A percentile compares a stretch with the other conserved stretches of the same genome.
Evolutionary conservation across 2,329 filamentous ascomycete genomes (phyloP).

Genomic region (Teratosphaeria zuluensis): DNA sequence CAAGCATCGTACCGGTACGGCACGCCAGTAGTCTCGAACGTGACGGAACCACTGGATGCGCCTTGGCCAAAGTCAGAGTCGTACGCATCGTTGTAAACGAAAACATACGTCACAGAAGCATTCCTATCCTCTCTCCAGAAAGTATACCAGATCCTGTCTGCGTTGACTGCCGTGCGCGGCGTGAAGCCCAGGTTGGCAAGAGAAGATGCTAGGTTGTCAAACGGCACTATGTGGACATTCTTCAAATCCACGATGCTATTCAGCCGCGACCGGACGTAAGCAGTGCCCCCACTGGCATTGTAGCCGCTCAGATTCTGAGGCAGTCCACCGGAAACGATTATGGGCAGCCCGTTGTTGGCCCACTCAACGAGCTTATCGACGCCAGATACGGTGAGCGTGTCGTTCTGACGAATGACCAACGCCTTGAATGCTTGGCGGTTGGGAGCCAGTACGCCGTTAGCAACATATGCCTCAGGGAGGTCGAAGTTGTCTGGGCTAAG

Average conservation of each 20-base stretch:
- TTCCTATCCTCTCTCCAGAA: slow-evolving; percentile 26
- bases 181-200: slow-evolving; percentile 24
- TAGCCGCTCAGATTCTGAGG: slow-evolving; percentile 10
- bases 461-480: slow-evolving; percentile 30
- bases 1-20: slow-evolving; percentile 35
- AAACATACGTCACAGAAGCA: neutral
- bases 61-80: slow-evolving; percentile 1
- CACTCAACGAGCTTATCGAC: slow-evolving; percentile 27
- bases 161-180: slow-evolving; percentile 22
- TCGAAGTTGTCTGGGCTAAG: slow-evolving; percentile 37
- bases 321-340: slow-evolving; percentile 32
- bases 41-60: slow-evolving; percentile 16
- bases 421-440: slow-evolving; percentile 34
- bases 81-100: neutral
- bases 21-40: slow-evolving; percentile 21
- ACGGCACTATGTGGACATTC: slow-evolving; percentile 29
- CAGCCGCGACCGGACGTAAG: slow-evolving; percentile 14
- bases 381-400: slow-evolving; percentile 28
- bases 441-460: slow-evolving; percentile 29
- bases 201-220: slow-evolving; percentile 23
- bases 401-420: slow-evolving; percentile 29
- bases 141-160: slow-evolving; percentile 26
- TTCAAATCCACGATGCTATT: slow-evolving; percentile 13
- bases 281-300: neutral
- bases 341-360: slow-evolving; percentile 32